A percentile compares a stretch with the other conserved stretches of the same genome.
Evolutionary conservation across 2,329 filamentous ascomycete species (phyloP).

Genomic region (Colletotrichum tofieldiae): DNA sequence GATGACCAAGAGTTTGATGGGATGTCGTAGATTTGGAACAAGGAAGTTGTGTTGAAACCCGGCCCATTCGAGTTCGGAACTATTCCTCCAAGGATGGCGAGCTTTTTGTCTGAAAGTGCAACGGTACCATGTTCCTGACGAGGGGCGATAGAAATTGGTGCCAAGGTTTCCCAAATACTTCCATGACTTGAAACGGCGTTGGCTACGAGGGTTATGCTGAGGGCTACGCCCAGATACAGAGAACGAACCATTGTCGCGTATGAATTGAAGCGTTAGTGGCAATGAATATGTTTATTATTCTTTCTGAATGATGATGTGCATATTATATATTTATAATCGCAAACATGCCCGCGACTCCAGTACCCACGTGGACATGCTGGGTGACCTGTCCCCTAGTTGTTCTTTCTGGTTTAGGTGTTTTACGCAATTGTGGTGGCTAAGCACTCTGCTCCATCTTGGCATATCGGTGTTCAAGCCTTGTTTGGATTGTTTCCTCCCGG

Average conservation of each 20-base stretch:
- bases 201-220: no score
- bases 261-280: no score
- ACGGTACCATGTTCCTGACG: slow-evolving; percentile 5
- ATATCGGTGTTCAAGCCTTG: no score
- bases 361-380: neutral
- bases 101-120: neutral
- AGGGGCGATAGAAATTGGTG: neutral
- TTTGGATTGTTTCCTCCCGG: neutral
- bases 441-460: no score
- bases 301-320: no score
- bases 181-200: no score
- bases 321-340: no score
- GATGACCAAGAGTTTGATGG: slow-evolving; percentile 49
- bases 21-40: slow-evolving; percentile 52
- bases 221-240: no score
- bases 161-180: no score
- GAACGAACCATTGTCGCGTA: no score
- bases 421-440: neutral
- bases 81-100: neutral
- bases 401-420: neutral
- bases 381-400: neutral
- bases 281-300: no score
- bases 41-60: slow-evolving; percentile 47
- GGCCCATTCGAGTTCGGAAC: neutral
- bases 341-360: neutral